A percentile compares a stretch with the other conserved stretches of the same genome.
These are phyloP conservation scores for Leccinellum albellum DNA, from an alignment of 768 basidiomycete genomes.

Conservation along the genomic window DNA sequence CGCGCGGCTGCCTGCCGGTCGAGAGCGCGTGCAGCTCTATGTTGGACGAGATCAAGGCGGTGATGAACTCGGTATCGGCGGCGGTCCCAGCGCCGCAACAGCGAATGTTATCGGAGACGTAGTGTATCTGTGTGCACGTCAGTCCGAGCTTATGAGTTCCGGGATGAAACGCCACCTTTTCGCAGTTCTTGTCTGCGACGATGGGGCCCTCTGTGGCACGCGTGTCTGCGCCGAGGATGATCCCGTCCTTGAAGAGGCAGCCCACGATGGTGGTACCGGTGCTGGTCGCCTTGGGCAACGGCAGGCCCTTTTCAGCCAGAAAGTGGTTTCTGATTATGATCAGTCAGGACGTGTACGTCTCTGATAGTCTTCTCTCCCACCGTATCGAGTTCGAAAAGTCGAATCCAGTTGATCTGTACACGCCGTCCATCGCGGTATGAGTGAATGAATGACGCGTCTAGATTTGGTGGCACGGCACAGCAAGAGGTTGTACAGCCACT, in stretches of 20 bases:
- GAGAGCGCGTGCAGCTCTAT: conserved; percentile 90
- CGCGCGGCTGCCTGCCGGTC: conserved; percentile 86
- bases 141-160: not conserved
- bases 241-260: conserved; percentile 86
- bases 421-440: conserved; percentile 38
- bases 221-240: conserved; percentile 95
- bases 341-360: not conserved
- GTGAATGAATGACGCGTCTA: conserved; percentile 1
- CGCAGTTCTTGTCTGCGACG: conserved; percentile 99
- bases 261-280: conserved; percentile 99
- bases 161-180: conserved; percentile 63
- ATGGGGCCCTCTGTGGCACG: conserved; percentile 92
- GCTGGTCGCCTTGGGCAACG: conserved; percentile 80
- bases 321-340: conserved; percentile 61
- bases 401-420: conserved; percentile 58
- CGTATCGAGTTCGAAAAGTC: conserved; percentile 74
- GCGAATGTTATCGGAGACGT: conserved; percentile 89
- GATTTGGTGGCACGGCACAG: conserved; percentile 26
- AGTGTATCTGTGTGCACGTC: conserved; percentile 76
- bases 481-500: conserved; percentile 3
- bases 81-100: conserved; percentile 99
- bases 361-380: conserved; percentile 36
- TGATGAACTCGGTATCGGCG: conserved; percentile 96
- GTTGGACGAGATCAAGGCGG: conserved; percentile 92
- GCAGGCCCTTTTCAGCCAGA: conserved; percentile 64